Conservation (phyloP, 495 filamentous ascomycete species). For the Xylaria flabelliformis region DNA sequence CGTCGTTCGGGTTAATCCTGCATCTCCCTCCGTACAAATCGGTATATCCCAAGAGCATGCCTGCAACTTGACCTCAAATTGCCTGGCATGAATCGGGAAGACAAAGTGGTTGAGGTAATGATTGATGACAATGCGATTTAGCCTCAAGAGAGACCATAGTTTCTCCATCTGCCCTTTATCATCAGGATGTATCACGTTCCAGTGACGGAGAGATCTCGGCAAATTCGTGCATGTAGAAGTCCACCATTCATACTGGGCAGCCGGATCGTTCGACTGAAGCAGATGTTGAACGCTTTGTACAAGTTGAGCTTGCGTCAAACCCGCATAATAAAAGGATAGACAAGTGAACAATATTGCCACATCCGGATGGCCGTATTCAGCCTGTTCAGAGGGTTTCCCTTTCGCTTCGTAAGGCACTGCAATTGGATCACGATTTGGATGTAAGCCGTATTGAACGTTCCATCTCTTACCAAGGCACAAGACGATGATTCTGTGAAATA, state of each 20-base stretch:
- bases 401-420: conserved; percentile 60
- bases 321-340: conserved; percentile 59
- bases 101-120: conserved; percentile 62
- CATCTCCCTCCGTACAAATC: conserved; percentile 30
- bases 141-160: conserved; percentile 48
- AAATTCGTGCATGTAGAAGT: conserved; percentile 41
- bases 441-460: conserved; percentile 55
- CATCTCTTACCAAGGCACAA: conserved; percentile 49
- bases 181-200: conserved; percentile 59
- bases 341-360: conserved; percentile 62
- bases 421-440: conserved; percentile 49
- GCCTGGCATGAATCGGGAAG: conserved; percentile 58
- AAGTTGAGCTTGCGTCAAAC: conserved; percentile 49
- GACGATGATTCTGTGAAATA: conserved; percentile 47
- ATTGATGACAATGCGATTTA: conserved; percentile 50
- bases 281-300: conserved; percentile 48
- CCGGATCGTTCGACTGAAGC: conserved; percentile 59
- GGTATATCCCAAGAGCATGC: conserved; percentile 63
- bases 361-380: conserved; percentile 63
- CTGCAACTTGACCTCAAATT: conserved; percentile 60
- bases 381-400: conserved; percentile 55
- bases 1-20: conserved; percentile 46
- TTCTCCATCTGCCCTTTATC: conserved; percentile 53
- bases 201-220: conserved; percentile 50
- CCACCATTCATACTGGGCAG: conserved; percentile 57